These are phyloP conservation scores for Pleurotus eryngii DNA, from an alignment of 768 basidiomycete genomes.

Conservation along the genomic window DNA sequence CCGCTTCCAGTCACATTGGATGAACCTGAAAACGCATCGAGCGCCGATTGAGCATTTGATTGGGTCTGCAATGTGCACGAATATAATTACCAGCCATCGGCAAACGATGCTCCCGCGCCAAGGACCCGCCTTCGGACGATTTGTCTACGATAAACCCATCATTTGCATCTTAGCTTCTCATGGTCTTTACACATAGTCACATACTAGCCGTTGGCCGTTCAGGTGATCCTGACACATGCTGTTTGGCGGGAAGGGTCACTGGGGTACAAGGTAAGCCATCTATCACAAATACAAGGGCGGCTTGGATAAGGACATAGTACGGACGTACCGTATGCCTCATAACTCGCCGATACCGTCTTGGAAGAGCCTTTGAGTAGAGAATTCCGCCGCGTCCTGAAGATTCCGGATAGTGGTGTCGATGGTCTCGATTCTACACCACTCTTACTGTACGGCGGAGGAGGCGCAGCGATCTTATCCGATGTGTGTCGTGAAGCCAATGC, in stretches of 20 bases:
- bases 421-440: conserved; percentile 2
- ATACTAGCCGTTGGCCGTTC: neutral
- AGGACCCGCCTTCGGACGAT: conserved; percentile 3
- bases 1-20: conserved; percentile 3
- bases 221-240: neutral
- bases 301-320: neutral
- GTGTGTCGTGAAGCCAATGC: neutral
- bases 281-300: neutral
- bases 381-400: conserved; percentile 5
- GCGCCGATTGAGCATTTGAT: neutral
- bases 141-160: neutral
- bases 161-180: neutral
- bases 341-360: conserved; percentile 2
- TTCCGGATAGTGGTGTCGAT: neutral
- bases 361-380: conserved; percentile 1
- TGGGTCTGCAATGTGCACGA: neutral
- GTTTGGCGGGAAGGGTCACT: neutral
- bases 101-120: neutral
- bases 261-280: neutral
- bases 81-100: conserved; percentile 5
- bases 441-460: neutral
- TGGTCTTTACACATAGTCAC: neutral
- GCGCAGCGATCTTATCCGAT: conserved; percentile 8
- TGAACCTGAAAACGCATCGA: neutral
- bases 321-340: conserved; percentile 2